Conservation (phyloP, 345 rosid species). For the Eucalyptus curtisii region DNA sequence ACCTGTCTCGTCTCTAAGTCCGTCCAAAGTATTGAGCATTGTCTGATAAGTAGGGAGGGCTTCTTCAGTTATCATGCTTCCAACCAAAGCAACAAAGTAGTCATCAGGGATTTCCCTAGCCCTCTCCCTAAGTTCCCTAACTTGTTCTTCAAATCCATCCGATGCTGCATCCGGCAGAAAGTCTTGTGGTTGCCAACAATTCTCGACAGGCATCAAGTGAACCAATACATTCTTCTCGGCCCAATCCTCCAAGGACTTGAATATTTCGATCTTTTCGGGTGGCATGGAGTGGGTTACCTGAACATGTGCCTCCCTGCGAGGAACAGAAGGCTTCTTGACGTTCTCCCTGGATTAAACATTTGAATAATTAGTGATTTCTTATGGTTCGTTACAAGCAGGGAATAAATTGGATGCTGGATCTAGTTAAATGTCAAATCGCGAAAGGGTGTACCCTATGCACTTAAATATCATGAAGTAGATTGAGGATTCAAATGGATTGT, state of each 20-base stretch:
- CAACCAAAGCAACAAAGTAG: conserved; percentile 68
- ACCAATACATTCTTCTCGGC: conserved; percentile 52
- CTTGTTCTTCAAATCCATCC: conserved; percentile 74
- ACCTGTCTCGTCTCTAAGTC: conserved; percentile 64
- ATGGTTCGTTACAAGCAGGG: not conserved
- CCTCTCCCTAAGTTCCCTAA: conserved; percentile 64
- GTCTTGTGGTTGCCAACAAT: conserved; percentile 94
- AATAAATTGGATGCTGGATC: not conserved
- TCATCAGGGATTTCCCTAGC: conserved; percentile 83
- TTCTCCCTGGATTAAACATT: conserved; percentile 36
- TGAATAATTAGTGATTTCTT: not conserved
- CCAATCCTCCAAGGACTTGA: conserved; percentile 77
- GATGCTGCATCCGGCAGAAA: conserved; percentile 75
- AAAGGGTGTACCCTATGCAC: not conserved
- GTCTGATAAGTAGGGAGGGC: conserved; percentile 79
- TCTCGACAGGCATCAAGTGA: conserved; percentile 71
- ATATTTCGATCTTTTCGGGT: conserved; percentile 74
- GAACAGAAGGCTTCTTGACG: conserved; percentile 63
- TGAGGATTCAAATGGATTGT: not conserved
- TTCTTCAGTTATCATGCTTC: conserved; percentile 78
- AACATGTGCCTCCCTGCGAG: conserved; percentile 56
- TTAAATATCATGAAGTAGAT: not conserved
- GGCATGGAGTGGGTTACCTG: conserved; percentile 88
- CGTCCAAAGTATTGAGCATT: conserved; percentile 58
- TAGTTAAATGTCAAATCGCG: not conserved